Conservation (phyloP, 2,329 filamentous ascomycete species). For the Curvularia hawaiiensis region DNA sequence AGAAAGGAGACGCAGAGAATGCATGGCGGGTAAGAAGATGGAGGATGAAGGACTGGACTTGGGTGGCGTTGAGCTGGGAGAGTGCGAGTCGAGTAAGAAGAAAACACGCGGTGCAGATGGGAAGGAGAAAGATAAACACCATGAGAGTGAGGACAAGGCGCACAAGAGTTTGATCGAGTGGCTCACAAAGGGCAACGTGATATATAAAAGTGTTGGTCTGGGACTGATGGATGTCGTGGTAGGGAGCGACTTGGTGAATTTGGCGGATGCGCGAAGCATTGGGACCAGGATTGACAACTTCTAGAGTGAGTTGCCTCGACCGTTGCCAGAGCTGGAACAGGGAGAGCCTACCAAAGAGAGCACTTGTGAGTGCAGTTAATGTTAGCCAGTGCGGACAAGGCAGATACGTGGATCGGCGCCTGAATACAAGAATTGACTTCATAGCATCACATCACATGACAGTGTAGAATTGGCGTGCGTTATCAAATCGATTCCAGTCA, state of each 20-base stretch:
- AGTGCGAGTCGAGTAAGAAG: conserved; percentile 71
- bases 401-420: background rate
- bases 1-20: conserved; percentile 42
- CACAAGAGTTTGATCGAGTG: conserved; percentile 59
- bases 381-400: too few relatives aligned
- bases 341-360: background rate
- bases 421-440: background rate
- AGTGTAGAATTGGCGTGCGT: conserved; percentile 35
- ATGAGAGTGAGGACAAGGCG: conserved; percentile 38
- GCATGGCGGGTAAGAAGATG: conserved; percentile 37
- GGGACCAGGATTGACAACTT: conserved; percentile 61
- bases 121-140: conserved; percentile 29
- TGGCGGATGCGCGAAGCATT: conserved; percentile 61
- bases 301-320: conserved; percentile 24
- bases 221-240: conserved; percentile 72
- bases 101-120: conserved; percentile 58
- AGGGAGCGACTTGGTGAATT: conserved; percentile 60
- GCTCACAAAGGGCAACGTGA: conserved; percentile 67
- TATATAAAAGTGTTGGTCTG: conserved; percentile 72
- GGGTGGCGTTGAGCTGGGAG: conserved; percentile 72
- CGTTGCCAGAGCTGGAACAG: background rate
- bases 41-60: conserved; percentile 77
- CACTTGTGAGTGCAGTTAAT: conserved; percentile 17
- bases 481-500: conserved; percentile 45
- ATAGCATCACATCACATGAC: conserved; percentile 20